A percentile compares a stretch with the other conserved stretches of the same genome.
Evolutionary conservation across 106 monocot species (phyloP).

Genomic region (Acorus gramineus): DNA sequence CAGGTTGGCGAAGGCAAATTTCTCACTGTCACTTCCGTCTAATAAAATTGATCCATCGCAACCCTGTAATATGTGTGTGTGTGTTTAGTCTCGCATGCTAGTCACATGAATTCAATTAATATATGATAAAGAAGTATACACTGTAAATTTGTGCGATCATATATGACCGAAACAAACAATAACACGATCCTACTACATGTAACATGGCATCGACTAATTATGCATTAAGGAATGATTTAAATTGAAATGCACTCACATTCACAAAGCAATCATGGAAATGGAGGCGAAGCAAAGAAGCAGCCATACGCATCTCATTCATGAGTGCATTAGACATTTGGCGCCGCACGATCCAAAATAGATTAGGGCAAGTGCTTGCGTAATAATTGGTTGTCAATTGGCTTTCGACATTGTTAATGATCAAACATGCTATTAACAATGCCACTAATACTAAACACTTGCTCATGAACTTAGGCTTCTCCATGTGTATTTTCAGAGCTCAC

Average conservation of each 20-base stretch:
- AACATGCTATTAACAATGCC: slow-evolving; percentile 8
- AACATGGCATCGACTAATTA: no score
- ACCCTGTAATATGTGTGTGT: slow-evolving; percentile 20
- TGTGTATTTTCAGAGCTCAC: no score
- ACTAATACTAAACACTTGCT: not conserved
- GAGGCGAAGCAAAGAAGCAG: slow-evolving; percentile 51
- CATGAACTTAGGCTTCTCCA: no score
- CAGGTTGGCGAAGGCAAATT: slow-evolving; percentile 35
- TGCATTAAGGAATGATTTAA: not conserved
- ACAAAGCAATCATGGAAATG: slow-evolving; percentile 83
- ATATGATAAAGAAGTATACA: no score
- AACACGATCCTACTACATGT: not conserved
- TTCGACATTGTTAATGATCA: slow-evolving; percentile 8
- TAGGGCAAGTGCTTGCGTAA: slow-evolving; percentile 44
- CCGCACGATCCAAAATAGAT: slow-evolving; percentile 22
- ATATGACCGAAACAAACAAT: no score
- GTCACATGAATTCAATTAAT: not conserved
- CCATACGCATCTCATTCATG: slow-evolving; percentile 51
- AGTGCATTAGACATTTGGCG: slow-evolving; percentile 29
- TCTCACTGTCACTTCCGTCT: slow-evolving; percentile 49
- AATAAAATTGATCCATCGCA: slow-evolving; percentile 61
- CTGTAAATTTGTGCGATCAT: no score
- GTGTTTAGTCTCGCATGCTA: not conserved
- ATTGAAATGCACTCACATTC: slow-evolving; percentile 24
- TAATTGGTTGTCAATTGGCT: slow-evolving; percentile 38